phyloP scores from a whole-genome alignment of 1,139 yeast genomes.

The Yamadazyma spencermartinsiae region DNA sequence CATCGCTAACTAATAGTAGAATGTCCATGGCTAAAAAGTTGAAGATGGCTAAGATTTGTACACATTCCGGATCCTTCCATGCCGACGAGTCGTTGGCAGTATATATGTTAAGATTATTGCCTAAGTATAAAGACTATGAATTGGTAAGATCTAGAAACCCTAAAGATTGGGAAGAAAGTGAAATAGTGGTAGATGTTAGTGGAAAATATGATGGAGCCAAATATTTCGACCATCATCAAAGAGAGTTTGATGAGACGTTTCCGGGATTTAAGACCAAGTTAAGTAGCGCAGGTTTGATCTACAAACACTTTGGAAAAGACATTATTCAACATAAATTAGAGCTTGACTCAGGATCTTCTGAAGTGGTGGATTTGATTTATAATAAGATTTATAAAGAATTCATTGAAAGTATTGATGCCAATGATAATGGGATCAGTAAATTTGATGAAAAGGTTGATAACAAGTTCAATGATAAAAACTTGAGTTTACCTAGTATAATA shows the following conservation, averaged over 20 bases:
- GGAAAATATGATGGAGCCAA: slow-evolving; percentile 90
- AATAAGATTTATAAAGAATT: slow-evolving; percentile 79
- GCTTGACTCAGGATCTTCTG: slow-evolving; percentile 26
- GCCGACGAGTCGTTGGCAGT: slow-evolving; percentile 98
- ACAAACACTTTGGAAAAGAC: slow-evolving; percentile 88
- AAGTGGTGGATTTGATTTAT: slow-evolving; percentile 59
- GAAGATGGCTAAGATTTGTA: slow-evolving; percentile 60
- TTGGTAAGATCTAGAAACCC: slow-evolving; percentile 84
- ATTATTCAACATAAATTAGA: slow-evolving; percentile 53
- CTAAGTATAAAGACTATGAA: slow-evolving; percentile 64
- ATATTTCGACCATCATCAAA: slow-evolving; percentile 94
- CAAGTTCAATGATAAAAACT: slow-evolving; percentile 39
- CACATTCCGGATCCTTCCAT: slow-evolving; percentile 94
- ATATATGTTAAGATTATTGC: slow-evolving; percentile 73
- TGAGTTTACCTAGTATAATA: slow-evolving; percentile 76
- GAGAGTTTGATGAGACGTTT: slow-evolving; percentile 50
- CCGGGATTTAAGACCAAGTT: slow-evolving; percentile 61
- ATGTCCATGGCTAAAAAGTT: slow-evolving; percentile 12
- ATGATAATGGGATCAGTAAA: slow-evolving; percentile 88
- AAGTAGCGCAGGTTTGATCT: slow-evolving; percentile 91
- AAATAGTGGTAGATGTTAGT: slow-evolving; percentile 91
- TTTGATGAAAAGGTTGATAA: slow-evolving; percentile 52
- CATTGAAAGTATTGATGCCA: slow-evolving; percentile 91
- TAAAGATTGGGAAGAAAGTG: slow-evolving; percentile 79
- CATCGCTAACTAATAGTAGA: neutral